A percentile compares a stretch with the other conserved stretches of the same genome.
phyloP scores from a whole-genome alignment of 306 rosid species.

The Gastrolobium bilobum region DNA sequence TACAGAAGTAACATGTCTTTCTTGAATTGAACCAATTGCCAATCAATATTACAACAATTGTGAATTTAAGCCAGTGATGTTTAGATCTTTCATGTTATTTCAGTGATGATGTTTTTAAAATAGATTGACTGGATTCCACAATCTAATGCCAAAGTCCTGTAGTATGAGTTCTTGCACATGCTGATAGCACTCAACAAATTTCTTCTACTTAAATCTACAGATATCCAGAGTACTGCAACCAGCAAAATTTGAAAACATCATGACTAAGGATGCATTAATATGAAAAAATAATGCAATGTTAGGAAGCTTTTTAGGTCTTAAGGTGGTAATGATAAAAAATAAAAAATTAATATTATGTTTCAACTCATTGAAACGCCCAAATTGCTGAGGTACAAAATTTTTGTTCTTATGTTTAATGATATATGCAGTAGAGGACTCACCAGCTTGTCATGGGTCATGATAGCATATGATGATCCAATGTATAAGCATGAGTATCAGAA shows the following conservation, averaged over 20 bases:
- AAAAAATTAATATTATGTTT: neutral
- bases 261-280: neutral
- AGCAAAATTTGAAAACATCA: neutral
- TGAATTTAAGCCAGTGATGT: neutral
- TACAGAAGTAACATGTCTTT: neutral
- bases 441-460: slow-evolving; percentile 58
- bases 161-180: neutral
- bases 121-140: neutral
- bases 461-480: slow-evolving; percentile 74
- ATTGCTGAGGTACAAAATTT: neutral
- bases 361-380: neutral
- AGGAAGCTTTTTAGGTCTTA: neutral
- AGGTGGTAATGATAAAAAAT: neutral
- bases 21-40: neutral
- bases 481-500: slow-evolving; percentile 76
- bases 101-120: slow-evolving; percentile 1
- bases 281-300: neutral
- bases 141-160: neutral
- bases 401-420: slow-evolving; percentile 8
- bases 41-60: slow-evolving; percentile 17
- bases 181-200: neutral
- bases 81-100: neutral
- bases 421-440: slow-evolving; percentile 49
- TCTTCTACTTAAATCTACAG: slow-evolving; percentile 23
- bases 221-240: slow-evolving; percentile 20